Base-by-base conservation (phyloP, 2,329 filamentous ascomycete species). In the Scedosporium aurantiacum region DNA sequence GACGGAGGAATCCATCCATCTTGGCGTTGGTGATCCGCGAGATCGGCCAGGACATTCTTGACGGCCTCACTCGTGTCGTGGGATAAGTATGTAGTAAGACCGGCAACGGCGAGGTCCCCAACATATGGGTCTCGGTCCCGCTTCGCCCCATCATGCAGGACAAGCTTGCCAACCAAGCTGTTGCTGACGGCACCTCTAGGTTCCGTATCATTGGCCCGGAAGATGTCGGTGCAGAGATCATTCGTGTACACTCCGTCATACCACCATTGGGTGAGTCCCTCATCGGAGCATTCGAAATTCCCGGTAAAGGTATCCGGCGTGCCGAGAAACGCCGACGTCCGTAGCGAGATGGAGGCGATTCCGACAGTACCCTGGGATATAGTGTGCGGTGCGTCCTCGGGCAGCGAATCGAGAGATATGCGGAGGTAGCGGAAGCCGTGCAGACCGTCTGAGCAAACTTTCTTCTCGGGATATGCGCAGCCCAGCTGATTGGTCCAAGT, bases 371-470 rank as follows among this genome's bases (percentile, higher is more conserved):
- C 79, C 1, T 70, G 70, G 0, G 73, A 63, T 0, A 73, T 69
- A 0, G 79, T 78, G 65, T 77, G 72, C 2, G 79, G 78, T 0
- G 73, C 67, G 67, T 82, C 79, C 0, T 66, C 63, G 1, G 70
- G 27, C 1, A 81, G 66, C 0, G 78, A 75, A 62, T 78, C 76
- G 3, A 82, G 70, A 54, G 73, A 74, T 28, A 82, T 75, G 60
- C 74, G 79, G 45, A 82, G 65, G 62, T 81, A 82, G 43, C 79
- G 75, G 65, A 82, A 82, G 4, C 78, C 79, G 60, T 82, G 80
- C 4, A 82, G 68, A 2, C 79, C 80, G 62, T 82, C 79, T 0
- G 76, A 70, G 65, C 79, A 82, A 12, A 82, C 78, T 37, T 37
- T 37, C 61, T 79, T 68, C 8, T 25, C 70, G 18, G 67, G 72